Evolutionary conservation across 2,329 filamentous ascomycete species (phyloP).

Genomic region (Cryphonectria nitschkei): DNA sequence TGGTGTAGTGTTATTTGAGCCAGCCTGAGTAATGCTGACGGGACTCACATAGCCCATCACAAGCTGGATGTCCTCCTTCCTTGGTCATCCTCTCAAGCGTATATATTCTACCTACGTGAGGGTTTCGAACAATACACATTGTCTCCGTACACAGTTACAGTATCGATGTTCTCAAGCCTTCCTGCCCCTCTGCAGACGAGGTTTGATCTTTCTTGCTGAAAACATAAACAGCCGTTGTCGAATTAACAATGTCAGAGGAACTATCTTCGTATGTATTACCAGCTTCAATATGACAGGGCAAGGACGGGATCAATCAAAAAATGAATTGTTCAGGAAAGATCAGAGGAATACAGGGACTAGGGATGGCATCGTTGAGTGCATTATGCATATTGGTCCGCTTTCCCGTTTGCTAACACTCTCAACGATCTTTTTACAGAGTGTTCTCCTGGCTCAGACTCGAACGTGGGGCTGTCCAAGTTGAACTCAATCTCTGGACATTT

Average conservation of each 20-base stretch:
- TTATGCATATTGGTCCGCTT: background rate
- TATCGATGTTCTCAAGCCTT: background rate
- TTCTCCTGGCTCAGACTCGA: background rate
- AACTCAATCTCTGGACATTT: background rate
- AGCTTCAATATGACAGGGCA: background rate
- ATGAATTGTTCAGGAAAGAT: background rate
- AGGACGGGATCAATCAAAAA: background rate
- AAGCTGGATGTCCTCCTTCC: too few species aligned
- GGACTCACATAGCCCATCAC: too few species aligned
- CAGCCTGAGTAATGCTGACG: too few species aligned
- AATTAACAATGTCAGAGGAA: background rate
- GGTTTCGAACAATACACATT: too few species aligned
- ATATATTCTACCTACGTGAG: too few species aligned
- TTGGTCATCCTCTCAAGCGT: background rate
- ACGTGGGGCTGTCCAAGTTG: background rate
- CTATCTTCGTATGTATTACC: background rate
- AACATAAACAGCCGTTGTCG: background rate
- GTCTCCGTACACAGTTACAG: too few species aligned
- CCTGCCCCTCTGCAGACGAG: too few species aligned
- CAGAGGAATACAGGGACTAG: conserved; percentile 1
- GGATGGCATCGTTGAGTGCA: background rate
- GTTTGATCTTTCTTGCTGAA: background rate
- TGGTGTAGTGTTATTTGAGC: too few species aligned
- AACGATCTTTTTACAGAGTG: background rate
- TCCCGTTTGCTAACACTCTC: conserved; percentile 1